Evolutionary conservation across 75 land plant species (phyloP).

Genomic region (Sequoia sempervirens): DNA sequence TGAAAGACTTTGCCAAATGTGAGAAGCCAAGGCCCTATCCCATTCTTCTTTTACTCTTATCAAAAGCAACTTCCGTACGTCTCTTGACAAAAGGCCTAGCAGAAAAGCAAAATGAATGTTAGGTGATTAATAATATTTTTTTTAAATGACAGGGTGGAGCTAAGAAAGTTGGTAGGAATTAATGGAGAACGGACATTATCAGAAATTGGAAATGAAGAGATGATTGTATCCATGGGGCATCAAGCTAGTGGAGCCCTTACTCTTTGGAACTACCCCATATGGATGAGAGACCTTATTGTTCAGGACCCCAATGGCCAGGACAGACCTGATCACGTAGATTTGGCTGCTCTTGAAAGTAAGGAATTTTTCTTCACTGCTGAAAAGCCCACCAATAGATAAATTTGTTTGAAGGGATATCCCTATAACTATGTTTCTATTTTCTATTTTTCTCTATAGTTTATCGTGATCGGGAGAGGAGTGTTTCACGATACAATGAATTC

Average conservation of each 20-base stretch:
- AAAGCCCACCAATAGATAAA: neutral
- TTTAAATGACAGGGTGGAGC: slow-evolving; percentile 20
- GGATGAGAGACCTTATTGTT: slow-evolving; percentile 48
- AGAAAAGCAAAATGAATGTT: too few species aligned
- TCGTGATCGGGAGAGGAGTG: slow-evolving; percentile 55
- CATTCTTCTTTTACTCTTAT: too few species aligned
- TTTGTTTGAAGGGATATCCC: too few species aligned
- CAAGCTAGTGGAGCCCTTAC: slow-evolving; percentile 59
- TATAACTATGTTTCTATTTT: neutral
- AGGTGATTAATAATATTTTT: neutral
- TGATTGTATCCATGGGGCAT: slow-evolving; percentile 44
- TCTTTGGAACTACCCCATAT: slow-evolving; percentile 63
- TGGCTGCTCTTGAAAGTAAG: slow-evolving; percentile 70
- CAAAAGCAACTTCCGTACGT: too few species aligned
- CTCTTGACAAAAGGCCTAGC: too few species aligned
- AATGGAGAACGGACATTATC: slow-evolving; percentile 31
- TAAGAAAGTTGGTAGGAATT: slow-evolving; percentile 31
- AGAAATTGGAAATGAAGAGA: slow-evolving; percentile 30
- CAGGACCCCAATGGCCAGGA: slow-evolving; percentile 45
- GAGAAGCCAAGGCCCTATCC: too few species aligned
- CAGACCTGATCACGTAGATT: slow-evolving; percentile 43
- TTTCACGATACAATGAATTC: slow-evolving; percentile 65
- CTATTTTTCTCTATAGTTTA: slow-evolving; percentile 28
- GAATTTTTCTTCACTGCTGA: neutral
- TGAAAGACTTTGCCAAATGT: too few species aligned